Evolutionary conservation across 257 asterid species (phyloP).

Genomic region (Haberlea rhodopensis): DNA sequence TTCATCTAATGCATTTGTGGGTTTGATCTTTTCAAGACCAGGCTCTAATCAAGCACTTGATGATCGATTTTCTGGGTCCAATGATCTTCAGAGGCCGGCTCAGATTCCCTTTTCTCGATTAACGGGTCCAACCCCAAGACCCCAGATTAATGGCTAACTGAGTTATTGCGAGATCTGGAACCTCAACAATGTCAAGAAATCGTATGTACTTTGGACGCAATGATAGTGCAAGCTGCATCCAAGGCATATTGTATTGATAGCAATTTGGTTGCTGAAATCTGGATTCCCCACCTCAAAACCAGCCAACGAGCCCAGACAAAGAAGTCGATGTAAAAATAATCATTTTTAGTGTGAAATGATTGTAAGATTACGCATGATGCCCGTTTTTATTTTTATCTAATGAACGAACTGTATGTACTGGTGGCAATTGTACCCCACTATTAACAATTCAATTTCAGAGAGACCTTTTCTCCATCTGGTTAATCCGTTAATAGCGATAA

Average conservation of each 20-base stretch:
- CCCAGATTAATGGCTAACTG: constrained; percentile 91
- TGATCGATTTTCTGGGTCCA: constrained; percentile 49
- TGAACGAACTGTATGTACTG: neutral
- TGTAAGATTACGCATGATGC: neutral
- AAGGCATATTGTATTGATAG: neutral
- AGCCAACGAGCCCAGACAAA: neutral
- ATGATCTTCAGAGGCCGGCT: constrained; percentile 53
- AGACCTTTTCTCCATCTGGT: too few relatives aligned
- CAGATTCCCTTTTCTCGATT: constrained; percentile 81
- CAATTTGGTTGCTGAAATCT: constrained; percentile 21
- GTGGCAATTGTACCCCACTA: neutral
- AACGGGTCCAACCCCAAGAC: constrained; percentile 69
- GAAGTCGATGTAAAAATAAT: neutral
- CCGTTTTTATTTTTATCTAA: too few relatives aligned
- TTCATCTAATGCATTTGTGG: too few relatives aligned
- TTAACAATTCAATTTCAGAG: too few relatives aligned
- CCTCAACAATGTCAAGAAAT: too few relatives aligned
- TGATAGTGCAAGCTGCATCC: constrained; percentile 13
- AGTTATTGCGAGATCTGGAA: too few relatives aligned
- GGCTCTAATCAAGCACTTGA: constrained; percentile 50
- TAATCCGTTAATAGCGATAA: too few relatives aligned
- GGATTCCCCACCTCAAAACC: constrained; percentile 11
- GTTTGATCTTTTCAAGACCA: constrained; percentile 77
- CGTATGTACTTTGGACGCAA: neutral
- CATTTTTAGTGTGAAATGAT: neutral